These are phyloP conservation scores for Saturnispora zaruensis DNA, from an alignment of 805 yeast species.

Conservation along the genomic window DNA sequence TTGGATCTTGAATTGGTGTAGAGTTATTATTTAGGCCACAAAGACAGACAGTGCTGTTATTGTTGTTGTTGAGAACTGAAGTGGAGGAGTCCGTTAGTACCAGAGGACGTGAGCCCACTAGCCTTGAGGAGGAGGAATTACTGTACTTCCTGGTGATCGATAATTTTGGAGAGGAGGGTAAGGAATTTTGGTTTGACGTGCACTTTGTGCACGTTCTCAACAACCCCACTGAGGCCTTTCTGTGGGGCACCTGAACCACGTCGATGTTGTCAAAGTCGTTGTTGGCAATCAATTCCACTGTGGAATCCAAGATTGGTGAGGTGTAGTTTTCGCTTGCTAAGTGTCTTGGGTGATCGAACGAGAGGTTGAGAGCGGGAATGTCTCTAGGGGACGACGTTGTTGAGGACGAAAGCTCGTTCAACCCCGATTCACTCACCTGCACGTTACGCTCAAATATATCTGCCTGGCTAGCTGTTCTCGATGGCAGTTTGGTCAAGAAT, in stretches of 20 bases:
- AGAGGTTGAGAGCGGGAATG: not conserved
- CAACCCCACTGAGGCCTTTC: slow-evolving; percentile 5
- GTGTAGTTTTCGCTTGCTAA: slow-evolving; percentile 55
- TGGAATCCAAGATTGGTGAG: slow-evolving; percentile 77
- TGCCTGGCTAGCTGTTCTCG: slow-evolving; percentile 5
- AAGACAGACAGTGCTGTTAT: not conserved
- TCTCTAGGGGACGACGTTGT: not conserved
- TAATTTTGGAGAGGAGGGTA: slow-evolving; percentile 4
- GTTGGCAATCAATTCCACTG: slow-evolving; percentile 55
- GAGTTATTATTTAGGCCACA: not conserved
- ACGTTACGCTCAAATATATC: slow-evolving; percentile 14
- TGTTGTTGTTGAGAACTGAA: not conserved
- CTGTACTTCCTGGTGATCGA: slow-evolving; percentile 7
- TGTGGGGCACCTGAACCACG: slow-evolving; percentile 39
- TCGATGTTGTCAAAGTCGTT: slow-evolving; percentile 59
- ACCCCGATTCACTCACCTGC: slow-evolving; percentile 3
- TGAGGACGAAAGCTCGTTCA: not conserved
- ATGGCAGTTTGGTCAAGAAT: not conserved
- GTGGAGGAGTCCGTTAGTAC: not conserved
- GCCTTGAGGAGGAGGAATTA: not conserved
- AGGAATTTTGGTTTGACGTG: slow-evolving; percentile 3
- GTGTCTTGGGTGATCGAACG: slow-evolving; percentile 14
- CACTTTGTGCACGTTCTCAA: slow-evolving; percentile 6
- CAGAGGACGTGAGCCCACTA: not conserved
- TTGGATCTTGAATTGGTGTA: not conserved